phyloP scores from a whole-genome alignment of 2,329 filamentous ascomycete species.

The Penicillium griseofulvum region DNA sequence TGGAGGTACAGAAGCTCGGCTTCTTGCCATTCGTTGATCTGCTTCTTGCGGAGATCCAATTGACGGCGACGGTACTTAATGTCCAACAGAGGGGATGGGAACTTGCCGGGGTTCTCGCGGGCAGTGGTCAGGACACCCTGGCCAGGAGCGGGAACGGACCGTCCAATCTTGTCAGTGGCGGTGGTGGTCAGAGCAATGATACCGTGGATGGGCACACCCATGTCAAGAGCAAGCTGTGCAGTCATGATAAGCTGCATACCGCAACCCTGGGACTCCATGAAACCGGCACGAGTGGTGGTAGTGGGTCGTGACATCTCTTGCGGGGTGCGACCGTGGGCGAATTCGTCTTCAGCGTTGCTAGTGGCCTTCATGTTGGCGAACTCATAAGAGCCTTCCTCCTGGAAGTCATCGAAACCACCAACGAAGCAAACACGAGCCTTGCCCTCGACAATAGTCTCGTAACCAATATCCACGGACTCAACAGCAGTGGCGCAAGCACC shows the following conservation, averaged over 20 bases:
- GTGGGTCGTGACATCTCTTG: slow-evolving; percentile 97
- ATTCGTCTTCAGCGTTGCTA: slow-evolving; percentile 95
- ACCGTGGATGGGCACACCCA: slow-evolving; percentile 98
- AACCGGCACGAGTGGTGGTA: slow-evolving; percentile 93
- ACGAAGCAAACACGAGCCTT: slow-evolving; percentile 97
- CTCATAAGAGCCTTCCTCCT: slow-evolving; percentile 98
- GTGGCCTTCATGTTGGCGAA: slow-evolving; percentile 99
- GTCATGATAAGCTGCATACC: slow-evolving; percentile 99
- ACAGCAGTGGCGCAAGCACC: slow-evolving; percentile 96
- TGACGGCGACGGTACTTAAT: slow-evolving; percentile 97
- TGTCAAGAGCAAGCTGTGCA: slow-evolving; percentile 89
- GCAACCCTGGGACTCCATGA: slow-evolving; percentile 99
- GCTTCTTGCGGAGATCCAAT: slow-evolving; percentile 87
- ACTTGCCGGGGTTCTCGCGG: slow-evolving; percentile 84
- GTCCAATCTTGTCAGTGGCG: slow-evolving; percentile 97
- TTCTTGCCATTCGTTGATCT: slow-evolving; percentile 96
- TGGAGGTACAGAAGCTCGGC: slow-evolving; percentile 89
- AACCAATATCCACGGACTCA: slow-evolving; percentile 95
- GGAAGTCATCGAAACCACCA: slow-evolving; percentile 98
- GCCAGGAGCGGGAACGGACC: slow-evolving; percentile 92
- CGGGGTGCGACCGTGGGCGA: slow-evolving; percentile 90
- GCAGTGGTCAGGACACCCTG: slow-evolving; percentile 96
- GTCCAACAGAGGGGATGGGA: slow-evolving; percentile 91
- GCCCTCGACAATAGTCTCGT: slow-evolving; percentile 97
- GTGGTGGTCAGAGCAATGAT: slow-evolving; percentile 90